Base-by-base conservation (phyloP, 371 early-diverging fungal genomes). In the Mucor lusitanicus region DNA sequence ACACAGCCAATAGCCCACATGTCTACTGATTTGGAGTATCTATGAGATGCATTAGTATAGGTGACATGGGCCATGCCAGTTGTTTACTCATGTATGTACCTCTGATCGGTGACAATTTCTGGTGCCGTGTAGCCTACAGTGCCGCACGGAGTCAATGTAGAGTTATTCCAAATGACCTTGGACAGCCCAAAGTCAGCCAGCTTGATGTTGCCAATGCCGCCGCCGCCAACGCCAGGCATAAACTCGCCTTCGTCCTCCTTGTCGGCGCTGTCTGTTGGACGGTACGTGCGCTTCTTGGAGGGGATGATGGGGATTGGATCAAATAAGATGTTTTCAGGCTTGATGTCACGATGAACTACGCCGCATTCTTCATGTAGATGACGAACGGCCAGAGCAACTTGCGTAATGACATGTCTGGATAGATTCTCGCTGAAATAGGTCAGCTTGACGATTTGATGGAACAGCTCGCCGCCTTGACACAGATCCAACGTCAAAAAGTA, bases 1-100 rank as follows among this genome's bases (percentile, higher is more conserved):
- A 97, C 94, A 74, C 95, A 95, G 37, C 97, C 97, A 59, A 95
- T 86, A 17, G 95, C 93, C 97, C 97, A 97, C 90, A 95, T 91
- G 73, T 97, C 97, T 13, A 95, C 96, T 9, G 90, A 86, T 75
- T 92, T 92, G 57, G 90, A 89, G 23, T 48, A 48, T 9, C 48
- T 48, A 9, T 35, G 9, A 35, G 35, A 35, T n/a, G n/a, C n/a
- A n/a, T n/a, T 8, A 9, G 35, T 3, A 9, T 35, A 8, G 70
- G 17, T 17, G n/a, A 42, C 6, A n/a, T 7, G 17, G 5, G 42
- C 15, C 6, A 17, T 17, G 15, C 12, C n/a, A n/a, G n/a, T n/a
- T n/a, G n/a, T n/a, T n/a, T n/a, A n/a, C n/a, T n/a, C n/a, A n/a
- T n/a, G n/a, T n/a, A n/a, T 6, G 21, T 48, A 48, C 48, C 30